Evolutionary conservation across 169 alveolate genomes (phyloP).

Genomic region (Eimeria sp.): DNA sequence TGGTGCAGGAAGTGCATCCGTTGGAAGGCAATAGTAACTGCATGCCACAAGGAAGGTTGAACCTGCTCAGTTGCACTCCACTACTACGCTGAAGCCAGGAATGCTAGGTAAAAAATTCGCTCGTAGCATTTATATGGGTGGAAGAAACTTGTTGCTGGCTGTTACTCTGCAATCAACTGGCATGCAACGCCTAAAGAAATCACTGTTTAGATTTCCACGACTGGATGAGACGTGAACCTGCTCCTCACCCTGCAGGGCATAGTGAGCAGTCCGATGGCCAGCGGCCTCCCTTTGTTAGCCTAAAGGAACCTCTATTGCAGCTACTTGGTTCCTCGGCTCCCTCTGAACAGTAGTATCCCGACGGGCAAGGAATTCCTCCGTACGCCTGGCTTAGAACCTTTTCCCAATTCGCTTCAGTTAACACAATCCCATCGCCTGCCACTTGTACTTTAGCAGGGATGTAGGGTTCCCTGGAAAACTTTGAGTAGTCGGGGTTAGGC

Average conservation of each 20-base stretch:
- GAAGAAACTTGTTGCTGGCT: neutral
- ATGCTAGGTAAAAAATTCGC: neutral
- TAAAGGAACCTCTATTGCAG: conserved; percentile 40
- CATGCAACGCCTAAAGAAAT: neutral
- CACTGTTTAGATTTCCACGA: neutral
- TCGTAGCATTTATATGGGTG: neutral
- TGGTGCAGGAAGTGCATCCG: conserved; percentile 39
- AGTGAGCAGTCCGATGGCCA: conserved; percentile 62
- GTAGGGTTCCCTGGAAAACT: conserved; percentile 47
- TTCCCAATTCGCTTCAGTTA: conserved; percentile 58
- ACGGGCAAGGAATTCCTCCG: conserved; percentile 74
- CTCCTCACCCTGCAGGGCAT: conserved; percentile 53
- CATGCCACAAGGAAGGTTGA: neutral
- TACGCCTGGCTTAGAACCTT: neutral
- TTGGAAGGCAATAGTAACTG: conserved; percentile 56
- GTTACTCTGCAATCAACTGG: neutral
- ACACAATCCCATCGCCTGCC: conserved; percentile 27
- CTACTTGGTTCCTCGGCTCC: conserved; percentile 26
- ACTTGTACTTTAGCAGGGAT: conserved; percentile 35
- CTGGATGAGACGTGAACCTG: neutral
- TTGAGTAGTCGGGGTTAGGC: conserved; percentile 55
- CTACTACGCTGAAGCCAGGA: neutral
- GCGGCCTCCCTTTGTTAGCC: conserved; percentile 50
- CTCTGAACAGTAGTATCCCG: conserved; percentile 52
- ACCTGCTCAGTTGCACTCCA: neutral